These are phyloP conservation scores for Xylogone sp. DNA, from an alignment of 2,329 filamentous ascomycete species.

Conservation along the genomic window DNA sequence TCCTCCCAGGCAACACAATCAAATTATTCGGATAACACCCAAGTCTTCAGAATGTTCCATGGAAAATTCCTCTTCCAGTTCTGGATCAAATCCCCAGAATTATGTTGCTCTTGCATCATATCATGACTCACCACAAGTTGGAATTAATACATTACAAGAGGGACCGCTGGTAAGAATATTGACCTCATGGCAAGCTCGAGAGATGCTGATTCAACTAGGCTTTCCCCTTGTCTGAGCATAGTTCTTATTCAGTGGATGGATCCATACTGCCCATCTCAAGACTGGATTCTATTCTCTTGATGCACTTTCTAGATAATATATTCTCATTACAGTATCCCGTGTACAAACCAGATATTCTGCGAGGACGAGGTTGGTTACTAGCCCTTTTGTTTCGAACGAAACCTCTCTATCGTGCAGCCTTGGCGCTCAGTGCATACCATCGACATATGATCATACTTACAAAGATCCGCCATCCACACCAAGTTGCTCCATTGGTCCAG, in stretches of 20 bases:
- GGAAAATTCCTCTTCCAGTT: constrained; percentile 8
- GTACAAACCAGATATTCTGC: constrained; percentile 51
- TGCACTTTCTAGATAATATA: constrained; percentile 60
- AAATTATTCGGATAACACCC: constrained; percentile 13
- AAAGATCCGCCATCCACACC: no score
- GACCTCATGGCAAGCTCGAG: neutral
- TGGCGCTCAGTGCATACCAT: no score
- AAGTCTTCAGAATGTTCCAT: constrained; percentile 5
- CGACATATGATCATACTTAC: no score
- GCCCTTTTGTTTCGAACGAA: constrained; percentile 50
- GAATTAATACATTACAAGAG: constrained; percentile 4
- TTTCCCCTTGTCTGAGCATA: neutral
- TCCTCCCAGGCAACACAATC: constrained; percentile 5
- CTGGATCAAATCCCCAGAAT: constrained; percentile 3
- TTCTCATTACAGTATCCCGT: constrained; percentile 62
- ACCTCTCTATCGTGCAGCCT: no score
- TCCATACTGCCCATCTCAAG: constrained; percentile 7
- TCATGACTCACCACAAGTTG: constrained; percentile 1
- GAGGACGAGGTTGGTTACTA: constrained; percentile 58
- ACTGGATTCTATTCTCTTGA: constrained; percentile 33
- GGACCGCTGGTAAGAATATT: constrained; percentile 13
- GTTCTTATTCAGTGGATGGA: neutral
- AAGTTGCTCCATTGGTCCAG: no score
- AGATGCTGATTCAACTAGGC: constrained; percentile 5
- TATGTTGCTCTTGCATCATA: constrained; percentile 2